A percentile compares a stretch with the other conserved stretches of the same genome.
Conservation (phyloP, 805 yeast species). For the Wickerhamiella sergipiensis region DNA sequence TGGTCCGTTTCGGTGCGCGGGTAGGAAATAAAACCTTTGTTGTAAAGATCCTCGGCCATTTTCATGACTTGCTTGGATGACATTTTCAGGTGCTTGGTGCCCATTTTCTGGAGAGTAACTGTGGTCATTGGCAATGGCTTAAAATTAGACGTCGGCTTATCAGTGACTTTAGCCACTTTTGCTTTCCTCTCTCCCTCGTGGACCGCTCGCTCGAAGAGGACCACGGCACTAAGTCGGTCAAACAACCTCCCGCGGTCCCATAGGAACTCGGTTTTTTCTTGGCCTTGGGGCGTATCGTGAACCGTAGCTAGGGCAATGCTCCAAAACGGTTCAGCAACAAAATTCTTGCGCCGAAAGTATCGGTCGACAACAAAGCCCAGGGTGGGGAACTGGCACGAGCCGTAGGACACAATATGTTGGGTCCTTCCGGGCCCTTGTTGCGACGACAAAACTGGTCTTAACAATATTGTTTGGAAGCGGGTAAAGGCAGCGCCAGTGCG, state of each 20-base stretch:
- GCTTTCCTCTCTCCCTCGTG: conserved; percentile 33
- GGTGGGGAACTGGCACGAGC: conserved; percentile 93
- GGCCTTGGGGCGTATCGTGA: conserved; percentile 14
- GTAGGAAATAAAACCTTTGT: conserved; percentile 75
- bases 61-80: conserved; percentile 69
- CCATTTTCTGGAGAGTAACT: conserved; percentile 79
- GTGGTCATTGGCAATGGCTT: conserved; percentile 89
- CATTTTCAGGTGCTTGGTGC: conserved; percentile 59
- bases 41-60: conserved; percentile 72
- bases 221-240: conserved; percentile 51
- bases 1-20: conserved; percentile 96
- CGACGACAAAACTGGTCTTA: conserved; percentile 9
- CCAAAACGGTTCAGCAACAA: conserved; percentile 76
- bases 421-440: neutral
- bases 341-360: conserved; percentile 56
- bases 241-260: conserved; percentile 68
- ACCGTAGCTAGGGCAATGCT: conserved; percentile 39
- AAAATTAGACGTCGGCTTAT: conserved; percentile 58
- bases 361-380: conserved; percentile 93
- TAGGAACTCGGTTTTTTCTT: conserved; percentile 31
- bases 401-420: conserved; percentile 51
- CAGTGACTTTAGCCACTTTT: conserved; percentile 34
- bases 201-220: conserved; percentile 58
- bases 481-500: conserved; percentile 86
- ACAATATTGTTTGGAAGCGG: conserved; percentile 47